phyloP scores from a whole-genome alignment of 2,329 filamentous ascomycete genomes.

The Epichloe gansuensis region DNA sequence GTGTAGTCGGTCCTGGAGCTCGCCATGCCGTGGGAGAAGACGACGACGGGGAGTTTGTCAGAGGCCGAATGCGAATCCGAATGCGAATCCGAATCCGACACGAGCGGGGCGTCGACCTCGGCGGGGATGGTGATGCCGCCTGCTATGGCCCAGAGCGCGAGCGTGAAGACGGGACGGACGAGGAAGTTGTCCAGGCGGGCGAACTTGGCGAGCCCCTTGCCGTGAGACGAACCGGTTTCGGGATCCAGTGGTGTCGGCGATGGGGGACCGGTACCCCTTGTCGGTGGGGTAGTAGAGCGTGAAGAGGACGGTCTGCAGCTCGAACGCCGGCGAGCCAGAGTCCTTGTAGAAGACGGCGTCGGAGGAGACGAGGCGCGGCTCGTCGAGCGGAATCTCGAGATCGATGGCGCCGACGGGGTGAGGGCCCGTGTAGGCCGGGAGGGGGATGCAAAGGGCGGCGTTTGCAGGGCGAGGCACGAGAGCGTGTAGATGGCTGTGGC shows the following conservation, averaged over 20 bases:
- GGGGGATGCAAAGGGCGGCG: slow-evolving; percentile 31
- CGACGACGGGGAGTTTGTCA: slow-evolving; percentile 28
- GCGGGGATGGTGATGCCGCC: slow-evolving; percentile 35
- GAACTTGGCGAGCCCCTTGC: slow-evolving; percentile 33
- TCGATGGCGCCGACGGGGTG: slow-evolving; percentile 35
- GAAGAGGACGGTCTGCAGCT: slow-evolving; percentile 35
- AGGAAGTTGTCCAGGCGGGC: slow-evolving; percentile 31
- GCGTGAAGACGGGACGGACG: slow-evolving; percentile 29
- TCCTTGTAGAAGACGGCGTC: slow-evolving; percentile 22
- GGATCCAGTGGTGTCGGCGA: slow-evolving; percentile 31
- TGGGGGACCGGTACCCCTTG: slow-evolving; percentile 8
- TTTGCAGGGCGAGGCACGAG: slow-evolving; percentile 26
- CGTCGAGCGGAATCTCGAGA: slow-evolving; percentile 30
- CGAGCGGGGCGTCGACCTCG: slow-evolving; percentile 32
- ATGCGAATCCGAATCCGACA: slow-evolving; percentile 5
- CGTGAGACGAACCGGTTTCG: slow-evolving; percentile 29
- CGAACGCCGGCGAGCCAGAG: slow-evolving; percentile 28
- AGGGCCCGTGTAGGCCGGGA: slow-evolving; percentile 32
- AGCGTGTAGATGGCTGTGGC: slow-evolving; percentile 20
- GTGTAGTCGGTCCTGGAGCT: slow-evolving; percentile 40
- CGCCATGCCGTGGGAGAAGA: slow-evolving; percentile 42
- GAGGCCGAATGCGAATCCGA: background rate
- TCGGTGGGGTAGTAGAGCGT: slow-evolving; percentile 35
- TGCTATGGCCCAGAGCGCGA: slow-evolving; percentile 28
- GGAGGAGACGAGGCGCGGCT: slow-evolving; percentile 19